Base-by-base conservation (phyloP, 1,284 basidiomycete genomes). In the Melampsora medusae region DNA sequence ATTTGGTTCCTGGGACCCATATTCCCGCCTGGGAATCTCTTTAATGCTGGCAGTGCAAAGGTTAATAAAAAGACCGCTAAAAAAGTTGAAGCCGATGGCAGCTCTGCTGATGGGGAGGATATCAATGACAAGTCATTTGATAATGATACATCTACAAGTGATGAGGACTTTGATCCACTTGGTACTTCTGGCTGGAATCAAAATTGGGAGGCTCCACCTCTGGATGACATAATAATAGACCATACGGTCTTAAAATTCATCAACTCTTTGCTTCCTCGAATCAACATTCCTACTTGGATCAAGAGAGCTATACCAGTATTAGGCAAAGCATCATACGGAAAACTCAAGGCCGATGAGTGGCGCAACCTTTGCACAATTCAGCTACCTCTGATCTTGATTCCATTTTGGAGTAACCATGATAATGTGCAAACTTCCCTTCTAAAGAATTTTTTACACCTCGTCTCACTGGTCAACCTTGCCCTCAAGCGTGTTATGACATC, bases 241-340 rank as follows among this genome's bases (percentile, higher is more conserved):
- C 19, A 17, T 7, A 25, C 56, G 0, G 48, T 65, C 9, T 62
- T 75, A 10, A 22, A 28, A 19, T 16, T 2, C 31, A 75, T 75
- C 22, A 75, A 75, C 35, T 28, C 17, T 38, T 14, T n/a, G 0
- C 19, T 68, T 14, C 38, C 28, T 31, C 31, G 31, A 1, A n/a
- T 68, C 3, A 46, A 53, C 14, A 75, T 68, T 12, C 73, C 73
- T 4, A 68, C 25, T 31, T 75, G 65, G 66, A 50, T 75, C 35
- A 48, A 48, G 9, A 31, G 56, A 48, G 73, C 66, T 5, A 75
- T 75, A 31, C 73, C 66, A n/a, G 66, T 48, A 10, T 53, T 75
- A 46, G 73, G 73, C 5, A 75, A 75, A 50, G 73, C 64, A 28
- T 73, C 71, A 9, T 73, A 48, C 60, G 53, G 65, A 2, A 17